These are phyloP conservation scores for Aspergillus ibericus DNA, from an alignment of 2,329 filamentous ascomycete genomes.

Conservation along the genomic window DNA sequence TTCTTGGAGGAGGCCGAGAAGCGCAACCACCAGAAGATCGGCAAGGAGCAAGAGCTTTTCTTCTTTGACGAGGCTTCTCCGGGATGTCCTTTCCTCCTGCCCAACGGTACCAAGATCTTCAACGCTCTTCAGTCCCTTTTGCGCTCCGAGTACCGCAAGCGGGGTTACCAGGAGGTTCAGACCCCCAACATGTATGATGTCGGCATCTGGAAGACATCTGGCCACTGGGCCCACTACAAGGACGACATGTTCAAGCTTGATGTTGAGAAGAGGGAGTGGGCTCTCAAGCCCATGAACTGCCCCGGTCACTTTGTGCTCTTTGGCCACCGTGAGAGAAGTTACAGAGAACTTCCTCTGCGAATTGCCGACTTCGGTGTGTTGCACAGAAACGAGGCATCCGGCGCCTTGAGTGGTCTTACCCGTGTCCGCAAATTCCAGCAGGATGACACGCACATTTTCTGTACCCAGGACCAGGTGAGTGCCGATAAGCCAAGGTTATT, in stretches of 20 bases:
- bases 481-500: not conserved
- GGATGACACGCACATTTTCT: constrained; percentile 97
- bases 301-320: constrained; percentile 92
- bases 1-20: constrained; percentile 98
- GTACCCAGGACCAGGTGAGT: constrained; percentile 69
- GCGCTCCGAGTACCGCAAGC: constrained; percentile 84
- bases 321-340: constrained; percentile 77
- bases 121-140: constrained; percentile 82
- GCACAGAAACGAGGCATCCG: constrained; percentile 92
- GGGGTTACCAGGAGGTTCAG: constrained; percentile 92
- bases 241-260: constrained; percentile 94
- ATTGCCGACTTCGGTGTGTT: constrained; percentile 95
- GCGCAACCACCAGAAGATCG: constrained; percentile 91
- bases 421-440: constrained; percentile 93
- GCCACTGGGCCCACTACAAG: constrained; percentile 90
- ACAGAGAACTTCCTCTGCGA: constrained; percentile 84
- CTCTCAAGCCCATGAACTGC: constrained; percentile 97
- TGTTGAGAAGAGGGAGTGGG: constrained; percentile 78
- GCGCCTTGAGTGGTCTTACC: constrained; percentile 85
- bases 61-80: constrained; percentile 96
- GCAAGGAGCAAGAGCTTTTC: constrained; percentile 93
- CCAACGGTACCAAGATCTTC: constrained; percentile 90
- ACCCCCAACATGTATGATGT: constrained; percentile 97
- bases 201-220: constrained; percentile 88
- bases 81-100: constrained; percentile 87